Evolutionary conservation across 345 rosid species (phyloP), one percentile per base, ranked within the genome.

Genomic region (Gossypium stocksii): DNA sequence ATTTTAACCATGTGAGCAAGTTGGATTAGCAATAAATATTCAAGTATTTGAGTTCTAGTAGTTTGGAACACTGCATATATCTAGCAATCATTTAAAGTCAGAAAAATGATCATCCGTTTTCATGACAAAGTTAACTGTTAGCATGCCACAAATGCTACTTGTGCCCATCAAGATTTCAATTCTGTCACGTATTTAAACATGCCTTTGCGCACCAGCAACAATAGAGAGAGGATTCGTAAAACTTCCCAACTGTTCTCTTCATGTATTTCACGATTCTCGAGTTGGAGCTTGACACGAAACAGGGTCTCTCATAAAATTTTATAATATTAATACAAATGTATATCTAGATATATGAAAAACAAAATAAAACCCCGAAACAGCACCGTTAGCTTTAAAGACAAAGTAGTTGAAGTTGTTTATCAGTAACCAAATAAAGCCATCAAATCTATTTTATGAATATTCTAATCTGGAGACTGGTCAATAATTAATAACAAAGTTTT

Each of bases 81-180:
- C 71, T 13, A 45, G 38, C 71, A 45, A 66, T 66, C 27, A 25
- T 45, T 66, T 67, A 22, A 46, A 67, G 12, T 67, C 71, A 2
- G 51, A 43, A 57, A 66, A 66, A 44, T 22, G 29, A 66, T 27
- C 54, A 27, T 51, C 59, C 45, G 9, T 16, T 69, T 27, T 51
- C 45, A 51, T 1, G 8, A 69, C 2, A 51, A 69, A 17, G 45
- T 15, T n/a, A 69, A 69, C 59, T 59, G 38, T 16, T 51, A 49
- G 23, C n/a, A 25, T 51, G 72, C 9, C 59, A 69, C 51, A 17
- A 69, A 69, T 69, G 72, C 72, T 45, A 48, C 72, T 23, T 49
- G 45, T 15, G 59, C 10, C 14, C 72, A 69, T 16, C 59, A 17
- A 69, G 60, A 69, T 69, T 27, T 51, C 59, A 51, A 27, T 44